These are phyloP conservation scores for Lanzia echinophila DNA, from an alignment of 2,329 filamentous ascomycete genomes.

Conservation along the genomic window DNA sequence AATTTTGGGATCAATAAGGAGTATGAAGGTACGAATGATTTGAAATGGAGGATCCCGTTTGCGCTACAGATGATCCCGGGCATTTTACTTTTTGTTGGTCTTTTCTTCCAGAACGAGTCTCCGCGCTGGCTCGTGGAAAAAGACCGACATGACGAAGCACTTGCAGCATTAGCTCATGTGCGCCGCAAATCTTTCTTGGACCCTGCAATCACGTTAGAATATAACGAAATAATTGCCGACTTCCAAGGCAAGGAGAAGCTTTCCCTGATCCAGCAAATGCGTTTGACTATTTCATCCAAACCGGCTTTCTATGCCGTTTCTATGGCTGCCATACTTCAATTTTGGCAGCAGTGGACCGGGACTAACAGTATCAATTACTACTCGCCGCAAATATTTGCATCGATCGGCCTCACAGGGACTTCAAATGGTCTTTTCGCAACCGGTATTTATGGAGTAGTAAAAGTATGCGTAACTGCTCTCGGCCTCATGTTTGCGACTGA, in stretches of 20 bases:
- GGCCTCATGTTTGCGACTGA: slow-evolving; percentile 61
- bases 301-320: slow-evolving; percentile 33
- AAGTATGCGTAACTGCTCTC: slow-evolving; percentile 53
- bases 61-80: slow-evolving; percentile 58
- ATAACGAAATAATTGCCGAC: slow-evolving; percentile 42
- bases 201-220: slow-evolving; percentile 43
- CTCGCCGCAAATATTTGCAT: slow-evolving; percentile 59
- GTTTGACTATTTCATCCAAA: slow-evolving; percentile 15
- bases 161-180: slow-evolving; percentile 48
- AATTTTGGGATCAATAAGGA: slow-evolving; percentile 9
- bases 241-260: slow-evolving; percentile 40
- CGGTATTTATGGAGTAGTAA: slow-evolving; percentile 64
- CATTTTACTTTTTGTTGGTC: slow-evolving; percentile 51
- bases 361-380: slow-evolving; percentile 50
- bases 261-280: slow-evolving; percentile 34
- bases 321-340: slow-evolving; percentile 38
- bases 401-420: slow-evolving; percentile 54
- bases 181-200: slow-evolving; percentile 41
- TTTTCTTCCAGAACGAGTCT: slow-evolving; percentile 52
- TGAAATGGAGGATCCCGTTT: slow-evolving; percentile 49
- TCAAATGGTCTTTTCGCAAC: slow-evolving; percentile 59
- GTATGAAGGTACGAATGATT: not conserved
- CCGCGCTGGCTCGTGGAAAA: slow-evolving; percentile 60
- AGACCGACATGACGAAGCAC: slow-evolving; percentile 58
- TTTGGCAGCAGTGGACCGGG: slow-evolving; percentile 66